These are phyloP conservation scores for Plantago coronopus DNA, from an alignment of 305 asterid species.

Conservation along the genomic window DNA sequence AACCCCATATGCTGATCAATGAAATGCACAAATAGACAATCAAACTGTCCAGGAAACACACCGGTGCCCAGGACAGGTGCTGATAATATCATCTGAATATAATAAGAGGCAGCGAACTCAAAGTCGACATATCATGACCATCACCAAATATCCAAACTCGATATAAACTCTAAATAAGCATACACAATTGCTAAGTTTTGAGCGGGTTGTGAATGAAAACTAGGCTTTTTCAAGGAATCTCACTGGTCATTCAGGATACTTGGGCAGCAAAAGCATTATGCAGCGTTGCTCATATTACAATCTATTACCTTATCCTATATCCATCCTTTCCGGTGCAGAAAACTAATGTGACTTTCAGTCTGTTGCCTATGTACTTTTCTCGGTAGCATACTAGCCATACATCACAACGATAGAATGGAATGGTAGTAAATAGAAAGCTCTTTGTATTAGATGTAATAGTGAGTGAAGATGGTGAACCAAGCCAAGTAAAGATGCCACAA, in stretches of 20 bases:
- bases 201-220: neutral
- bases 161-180: neutral
- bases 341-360: neutral
- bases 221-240: no score
- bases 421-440: neutral
- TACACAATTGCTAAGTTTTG: neutral
- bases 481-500: neutral
- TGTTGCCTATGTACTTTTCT: neutral
- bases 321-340: neutral
- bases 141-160: neutral
- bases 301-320: no score
- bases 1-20: neutral
- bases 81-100: no score
- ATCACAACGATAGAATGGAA: slow-evolving; percentile 2
- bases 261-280: neutral
- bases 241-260: neutral
- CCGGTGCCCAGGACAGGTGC: neutral
- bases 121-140: no score
- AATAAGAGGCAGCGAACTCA: no score
- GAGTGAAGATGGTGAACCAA: slow-evolving; percentile 11
- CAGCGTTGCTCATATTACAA: neutral
- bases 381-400: neutral
- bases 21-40: neutral
- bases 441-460: slow-evolving; percentile 11
- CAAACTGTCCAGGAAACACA: neutral